Conservation (phyloP, 2,329 filamentous ascomycete genomes). For the Diaporthe eres region DNA sequence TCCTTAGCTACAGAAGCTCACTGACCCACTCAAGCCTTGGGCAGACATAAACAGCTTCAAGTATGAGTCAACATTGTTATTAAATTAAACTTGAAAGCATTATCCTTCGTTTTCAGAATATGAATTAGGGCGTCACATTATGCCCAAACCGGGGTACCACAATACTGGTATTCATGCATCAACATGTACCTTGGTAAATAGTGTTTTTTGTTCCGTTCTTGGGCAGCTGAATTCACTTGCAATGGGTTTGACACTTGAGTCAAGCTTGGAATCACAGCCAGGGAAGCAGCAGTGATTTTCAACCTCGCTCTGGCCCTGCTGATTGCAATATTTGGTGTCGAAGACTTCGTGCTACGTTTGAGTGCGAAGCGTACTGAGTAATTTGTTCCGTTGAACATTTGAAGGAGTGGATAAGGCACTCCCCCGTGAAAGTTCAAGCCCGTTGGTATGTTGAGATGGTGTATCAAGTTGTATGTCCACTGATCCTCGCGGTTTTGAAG, state of each 20-base stretch:
- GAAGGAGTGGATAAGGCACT: neutral
- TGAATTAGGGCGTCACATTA: neutral
- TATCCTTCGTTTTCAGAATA: neutral
- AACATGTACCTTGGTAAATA: neutral
- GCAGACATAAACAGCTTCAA: neutral
- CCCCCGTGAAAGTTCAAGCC: too few species aligned
- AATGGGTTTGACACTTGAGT: neutral
- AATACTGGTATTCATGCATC: too few species aligned
- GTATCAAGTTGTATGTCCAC: too few species aligned
- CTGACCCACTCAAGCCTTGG: too few species aligned
- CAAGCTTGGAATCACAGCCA: neutral
- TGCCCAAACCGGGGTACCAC: neutral
- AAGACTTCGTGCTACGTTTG: neutral
- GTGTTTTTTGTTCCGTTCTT: neutral
- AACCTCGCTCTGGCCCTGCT: neutral
- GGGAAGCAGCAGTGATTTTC: neutral
- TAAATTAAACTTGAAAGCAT: neutral
- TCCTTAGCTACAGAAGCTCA: too few species aligned
- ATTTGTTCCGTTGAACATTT: neutral
- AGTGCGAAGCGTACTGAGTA: neutral
- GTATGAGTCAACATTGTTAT: neutral
- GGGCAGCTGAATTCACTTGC: neutral
- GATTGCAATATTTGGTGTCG: neutral
- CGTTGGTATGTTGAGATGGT: too few species aligned
- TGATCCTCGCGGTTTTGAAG: too few species aligned